Evolutionary conservation across 768 basidiomycete species (phyloP).

Genomic region (Cystofilobasidium capitatum): DNA sequence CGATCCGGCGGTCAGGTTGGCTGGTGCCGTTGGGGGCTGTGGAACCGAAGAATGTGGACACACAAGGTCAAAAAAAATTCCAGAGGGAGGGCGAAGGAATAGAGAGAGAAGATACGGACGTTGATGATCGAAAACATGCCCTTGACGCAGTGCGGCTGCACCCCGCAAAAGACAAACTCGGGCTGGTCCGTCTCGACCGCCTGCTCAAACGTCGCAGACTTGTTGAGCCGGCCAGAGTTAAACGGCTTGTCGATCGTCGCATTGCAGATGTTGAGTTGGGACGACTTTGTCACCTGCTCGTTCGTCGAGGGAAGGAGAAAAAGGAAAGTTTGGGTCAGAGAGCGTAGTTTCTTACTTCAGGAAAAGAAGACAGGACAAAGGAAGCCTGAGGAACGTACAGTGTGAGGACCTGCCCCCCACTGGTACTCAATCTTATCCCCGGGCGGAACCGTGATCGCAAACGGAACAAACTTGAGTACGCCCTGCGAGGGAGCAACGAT

Average conservation of each 20-base stretch:
- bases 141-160: conserved; percentile 55
- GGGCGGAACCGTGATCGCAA: conserved; percentile 61
- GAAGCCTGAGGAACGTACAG: neutral
- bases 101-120: conserved; percentile 18
- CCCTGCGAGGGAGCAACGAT: conserved; percentile 69
- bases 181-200: conserved; percentile 63
- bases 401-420: conserved; percentile 59
- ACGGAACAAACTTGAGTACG: conserved; percentile 46
- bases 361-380: neutral
- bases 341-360: neutral
- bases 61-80: too few species aligned
- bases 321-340: neutral
- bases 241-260: conserved; percentile 52
- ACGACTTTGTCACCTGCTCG: conserved; percentile 71
- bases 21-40: neutral
- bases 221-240: conserved; percentile 56
- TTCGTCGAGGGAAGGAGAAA: neutral
- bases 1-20: neutral
- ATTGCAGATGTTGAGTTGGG: conserved; percentile 61
- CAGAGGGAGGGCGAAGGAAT: neutral
- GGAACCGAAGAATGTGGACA: neutral
- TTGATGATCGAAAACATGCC: conserved; percentile 62
- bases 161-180: conserved; percentile 64
- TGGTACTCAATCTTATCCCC: conserved; percentile 68
- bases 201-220: conserved; percentile 36